These are phyloP conservation scores for Diaporthe sp. DNA, from an alignment of 2,329 filamentous ascomycete species.

Conservation along the genomic window DNA sequence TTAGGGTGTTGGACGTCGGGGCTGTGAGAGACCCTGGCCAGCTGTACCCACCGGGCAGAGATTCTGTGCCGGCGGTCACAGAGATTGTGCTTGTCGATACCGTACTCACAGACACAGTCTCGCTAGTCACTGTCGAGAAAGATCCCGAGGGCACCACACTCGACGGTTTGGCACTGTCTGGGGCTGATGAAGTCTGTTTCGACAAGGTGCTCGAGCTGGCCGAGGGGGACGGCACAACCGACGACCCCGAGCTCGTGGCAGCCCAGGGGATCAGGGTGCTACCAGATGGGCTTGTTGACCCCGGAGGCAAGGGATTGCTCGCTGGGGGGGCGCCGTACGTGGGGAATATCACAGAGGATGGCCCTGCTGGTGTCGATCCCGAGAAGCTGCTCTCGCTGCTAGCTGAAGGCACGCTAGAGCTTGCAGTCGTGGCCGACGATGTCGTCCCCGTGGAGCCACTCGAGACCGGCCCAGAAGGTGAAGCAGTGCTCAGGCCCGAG, in stretches of 20 bases:
- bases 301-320: neutral
- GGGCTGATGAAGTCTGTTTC: neutral
- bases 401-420: neutral
- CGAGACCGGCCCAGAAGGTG: neutral
- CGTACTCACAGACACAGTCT: conserved; percentile 4
- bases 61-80: neutral
- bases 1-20: conserved; percentile 7
- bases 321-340: conserved; percentile 8
- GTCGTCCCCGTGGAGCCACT: conserved; percentile 4
- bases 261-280: conserved; percentile 5
- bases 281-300: neutral
- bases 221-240: neutral
- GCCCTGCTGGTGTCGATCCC: neutral
- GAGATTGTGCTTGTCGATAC: conserved; percentile 11
- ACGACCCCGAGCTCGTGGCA: neutral
- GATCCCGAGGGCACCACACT: neutral
- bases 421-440: neutral
- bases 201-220: neutral
- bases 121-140: neutral
- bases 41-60: conserved; percentile 26
- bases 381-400: neutral
- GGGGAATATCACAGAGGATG: neutral
- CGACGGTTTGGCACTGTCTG: neutral
- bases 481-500: neutral
- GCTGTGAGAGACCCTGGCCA: conserved; percentile 27